These are phyloP conservation scores for Candida hungchunana DNA, from an alignment of 805 yeast species.

Conservation along the genomic window DNA sequence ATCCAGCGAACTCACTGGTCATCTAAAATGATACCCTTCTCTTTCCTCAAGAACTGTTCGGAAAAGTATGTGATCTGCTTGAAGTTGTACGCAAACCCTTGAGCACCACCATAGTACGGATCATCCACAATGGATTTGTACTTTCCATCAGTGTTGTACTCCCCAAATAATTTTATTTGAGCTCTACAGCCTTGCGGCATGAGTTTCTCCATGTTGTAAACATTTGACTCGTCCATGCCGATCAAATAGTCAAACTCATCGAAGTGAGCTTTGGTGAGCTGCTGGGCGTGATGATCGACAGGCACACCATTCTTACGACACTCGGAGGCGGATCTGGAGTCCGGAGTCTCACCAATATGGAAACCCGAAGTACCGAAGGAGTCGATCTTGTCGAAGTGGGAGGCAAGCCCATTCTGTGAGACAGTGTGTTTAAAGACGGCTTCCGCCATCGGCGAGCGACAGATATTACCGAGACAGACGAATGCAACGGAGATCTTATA, in stretches of 20 bases:
- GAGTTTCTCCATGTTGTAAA: conserved; percentile 44
- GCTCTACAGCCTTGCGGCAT: conserved; percentile 48
- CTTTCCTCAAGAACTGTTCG: conserved; percentile 58
- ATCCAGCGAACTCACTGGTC: too few relatives aligned
- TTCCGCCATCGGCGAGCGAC: conserved; percentile 98
- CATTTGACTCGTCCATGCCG: conserved; percentile 66
- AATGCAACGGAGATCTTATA: conserved; percentile 71
- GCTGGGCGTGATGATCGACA: conserved; percentile 71
- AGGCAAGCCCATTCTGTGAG: conserved; percentile 39
- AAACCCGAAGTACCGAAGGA: conserved; percentile 88
- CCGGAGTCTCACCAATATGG: conserved; percentile 83
- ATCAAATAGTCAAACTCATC: conserved; percentile 60
- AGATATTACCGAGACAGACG: conserved; percentile 87
- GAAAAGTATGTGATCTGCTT: conserved; percentile 73
- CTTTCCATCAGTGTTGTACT: conserved; percentile 57
- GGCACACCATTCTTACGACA: conserved; percentile 72
- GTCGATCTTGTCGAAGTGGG: conserved; percentile 55
- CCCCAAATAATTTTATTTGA: conserved; percentile 65
- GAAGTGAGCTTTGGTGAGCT: conserved; percentile 49
- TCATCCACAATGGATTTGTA: conserved; percentile 67
- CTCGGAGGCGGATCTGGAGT: conserved; percentile 62
- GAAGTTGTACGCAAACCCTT: conserved; percentile 80
- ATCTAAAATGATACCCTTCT: too few relatives aligned
- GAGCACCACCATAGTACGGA: conserved; percentile 87
- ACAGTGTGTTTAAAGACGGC: conserved; percentile 77